A percentile compares a stretch with the other conserved stretches of the same genome.
These are phyloP conservation scores for Hemileccinum rubropunctum DNA, from an alignment of 768 basidiomycete species.

Conservation along the genomic window DNA sequence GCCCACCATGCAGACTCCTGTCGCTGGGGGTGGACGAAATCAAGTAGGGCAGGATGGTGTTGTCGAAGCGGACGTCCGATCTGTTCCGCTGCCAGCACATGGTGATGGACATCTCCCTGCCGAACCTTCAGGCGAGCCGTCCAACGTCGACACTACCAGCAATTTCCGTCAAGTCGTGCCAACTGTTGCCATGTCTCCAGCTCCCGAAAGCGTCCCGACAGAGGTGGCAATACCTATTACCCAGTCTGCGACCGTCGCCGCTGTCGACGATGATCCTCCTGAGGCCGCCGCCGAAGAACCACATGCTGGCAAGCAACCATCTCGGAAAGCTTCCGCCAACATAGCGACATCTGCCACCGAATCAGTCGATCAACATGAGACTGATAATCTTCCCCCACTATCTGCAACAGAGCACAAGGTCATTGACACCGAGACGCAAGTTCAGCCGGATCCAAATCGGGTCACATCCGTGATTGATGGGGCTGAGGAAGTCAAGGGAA, in stretches of 20 bases:
- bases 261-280: neutral
- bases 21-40: neutral
- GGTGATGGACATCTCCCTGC: neutral
- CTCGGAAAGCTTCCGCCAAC: slow-evolving; percentile 5
- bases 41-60: neutral
- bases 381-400: slow-evolving; percentile 2
- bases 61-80: neutral
- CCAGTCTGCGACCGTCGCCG: neutral
- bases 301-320: slow-evolving; percentile 2
- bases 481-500: slow-evolving; percentile 9
- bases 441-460: slow-evolving; percentile 8
- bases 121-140: neutral
- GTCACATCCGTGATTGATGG: neutral
- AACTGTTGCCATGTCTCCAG: neutral
- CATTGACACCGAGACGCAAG: slow-evolving; percentile 10
- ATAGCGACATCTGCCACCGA: slow-evolving; percentile 8
- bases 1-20: neutral
- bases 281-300: slow-evolving; percentile 1
- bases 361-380: neutral
- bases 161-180: slow-evolving; percentile 3
- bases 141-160: slow-evolving; percentile 2
- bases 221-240: neutral
- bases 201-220: neutral
- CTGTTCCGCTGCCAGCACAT: neutral
- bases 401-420: neutral